Base-by-base conservation (phyloP, 1,139 yeast genomes). In the Geotrichum restrictum region DNA sequence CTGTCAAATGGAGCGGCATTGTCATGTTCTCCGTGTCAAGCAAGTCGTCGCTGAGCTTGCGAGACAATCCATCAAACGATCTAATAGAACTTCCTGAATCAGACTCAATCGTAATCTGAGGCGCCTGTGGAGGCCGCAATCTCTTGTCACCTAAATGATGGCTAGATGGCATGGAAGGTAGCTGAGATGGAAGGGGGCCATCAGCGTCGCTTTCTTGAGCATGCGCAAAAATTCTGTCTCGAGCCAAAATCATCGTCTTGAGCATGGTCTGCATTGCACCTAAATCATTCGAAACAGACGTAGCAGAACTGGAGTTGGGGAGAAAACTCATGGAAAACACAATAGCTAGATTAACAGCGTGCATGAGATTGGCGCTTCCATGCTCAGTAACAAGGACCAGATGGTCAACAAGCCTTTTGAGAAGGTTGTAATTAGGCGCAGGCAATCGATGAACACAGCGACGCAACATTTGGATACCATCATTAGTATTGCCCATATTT, bases 291-390 rank as follows among this genome's bases (percentile, higher is more conserved):
- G 64, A 59, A 21, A 61, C 53, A 4, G 66, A 58, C 7, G 61
- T 48, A 1, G 64, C 46, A n/a, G 59, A 57, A 44, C 56, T 57
- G 13, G 57, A 53, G 29, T 63, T 57, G 11, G 73, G 73, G 54
- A 79, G 66, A 60, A 79, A 77, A 65, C 82, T 77, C 82, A 80
- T 80, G 3, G 83, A 76, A 60, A 80, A 80, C 6, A 87, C 95
- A 54, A 89, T 87, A 10, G 95, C 93, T 62, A 87, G 71, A 64
- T 87, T 87, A 7, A 86, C 83, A 3, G 89, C 78, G 56, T 83
- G 85, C 95, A 87, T 87, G 63, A 82, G 80, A 70, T 87, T 87
- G 41, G 69, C 69, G n/a, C 75, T 81, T 50, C 83, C 80, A 62
- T 78, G 78, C 55, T 72, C 73, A 46, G 82, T 79, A 7, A 87